Evolutionary conservation across 495 filamentous ascomycete species (phyloP).

Genomic region (Penicillium subrubescens): DNA sequence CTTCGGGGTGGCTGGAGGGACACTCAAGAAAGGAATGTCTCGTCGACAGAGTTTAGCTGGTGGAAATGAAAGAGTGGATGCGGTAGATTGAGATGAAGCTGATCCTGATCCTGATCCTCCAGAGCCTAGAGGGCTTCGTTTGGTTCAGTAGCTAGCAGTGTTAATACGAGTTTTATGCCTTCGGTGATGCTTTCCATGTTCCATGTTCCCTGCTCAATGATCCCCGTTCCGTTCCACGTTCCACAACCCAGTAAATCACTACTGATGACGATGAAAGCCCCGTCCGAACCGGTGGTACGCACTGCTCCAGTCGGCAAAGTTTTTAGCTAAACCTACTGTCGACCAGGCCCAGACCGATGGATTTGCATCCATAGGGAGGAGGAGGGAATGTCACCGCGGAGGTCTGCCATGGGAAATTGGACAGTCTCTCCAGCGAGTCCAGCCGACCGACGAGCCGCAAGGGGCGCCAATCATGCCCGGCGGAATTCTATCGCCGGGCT

Average conservation of each 20-base stretch:
- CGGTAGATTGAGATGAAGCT: not conserved
- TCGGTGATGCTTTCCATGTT: not conserved
- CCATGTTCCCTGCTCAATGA: not conserved
- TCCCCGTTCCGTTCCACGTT: not conserved
- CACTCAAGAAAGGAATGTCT: constrained; percentile 21
- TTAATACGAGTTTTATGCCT: not conserved
- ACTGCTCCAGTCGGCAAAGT: not conserved
- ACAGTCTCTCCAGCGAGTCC: not conserved
- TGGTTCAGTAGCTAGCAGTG: too few species aligned
- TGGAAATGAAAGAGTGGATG: constrained; percentile 14
- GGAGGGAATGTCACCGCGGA: constrained; percentile 4
- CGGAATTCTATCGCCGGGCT: constrained; percentile 25
- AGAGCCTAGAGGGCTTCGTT: not conserved
- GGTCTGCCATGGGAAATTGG: not conserved
- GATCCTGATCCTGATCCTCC: not conserved
- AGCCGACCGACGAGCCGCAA: constrained; percentile 21
- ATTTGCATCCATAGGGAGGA: not conserved
- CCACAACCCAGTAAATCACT: not conserved
- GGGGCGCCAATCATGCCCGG: constrained; percentile 21
- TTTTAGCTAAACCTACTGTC: not conserved
- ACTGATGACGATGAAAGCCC: not conserved
- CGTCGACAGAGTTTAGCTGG: constrained; percentile 21
- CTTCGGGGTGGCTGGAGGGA: constrained; percentile 4
- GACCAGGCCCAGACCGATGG: not conserved
- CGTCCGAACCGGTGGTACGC: not conserved